phyloP scores from a whole-genome alignment of 1,139 yeast genomes.

The Blastobotrys elegans region DNA sequence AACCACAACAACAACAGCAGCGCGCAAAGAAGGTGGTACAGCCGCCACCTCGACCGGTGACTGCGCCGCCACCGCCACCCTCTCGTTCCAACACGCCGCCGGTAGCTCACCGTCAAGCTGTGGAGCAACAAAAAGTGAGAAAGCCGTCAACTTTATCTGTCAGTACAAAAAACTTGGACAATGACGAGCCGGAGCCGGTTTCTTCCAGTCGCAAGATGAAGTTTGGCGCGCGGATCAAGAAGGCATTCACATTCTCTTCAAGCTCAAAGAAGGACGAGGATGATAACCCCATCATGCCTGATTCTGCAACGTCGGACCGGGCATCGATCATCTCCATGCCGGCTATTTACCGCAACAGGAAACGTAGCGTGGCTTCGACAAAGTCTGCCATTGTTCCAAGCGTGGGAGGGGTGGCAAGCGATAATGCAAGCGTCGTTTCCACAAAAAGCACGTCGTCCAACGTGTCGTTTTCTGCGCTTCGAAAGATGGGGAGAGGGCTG shows the following conservation, averaged over 20 bases:
- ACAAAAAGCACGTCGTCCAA: slow-evolving; percentile 26
- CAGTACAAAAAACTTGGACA: slow-evolving; percentile 3
- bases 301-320: slow-evolving; percentile 8
- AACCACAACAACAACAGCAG: background rate
- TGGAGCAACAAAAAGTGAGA: slow-evolving; percentile 7
- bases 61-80: slow-evolving; percentile 9
- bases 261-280: background rate
- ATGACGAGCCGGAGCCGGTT: background rate
- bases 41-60: slow-evolving; percentile 5
- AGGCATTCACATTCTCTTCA: slow-evolving; percentile 26
- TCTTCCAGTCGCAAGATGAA: background rate
- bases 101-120: slow-evolving; percentile 5
- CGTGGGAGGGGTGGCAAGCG: slow-evolving; percentile 7
- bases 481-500: slow-evolving; percentile 16
- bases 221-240: slow-evolving; percentile 23
- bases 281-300: background rate
- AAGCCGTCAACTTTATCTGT: slow-evolving; percentile 9
- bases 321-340: slow-evolving; percentile 13
- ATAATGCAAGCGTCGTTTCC: slow-evolving; percentile 23
- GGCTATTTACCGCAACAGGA: slow-evolving; percentile 7
- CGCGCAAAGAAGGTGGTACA: background rate
- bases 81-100: slow-evolving; percentile 4
- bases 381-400: slow-evolving; percentile 14
- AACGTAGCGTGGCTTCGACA: slow-evolving; percentile 13
- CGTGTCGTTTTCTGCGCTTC: slow-evolving; percentile 29